Evolutionary conservation across 129 eudicot species (phyloP).

Genomic region (Daucus carota): DH1_v3.0 NC_030386.2:34798501-34799000

Average conservation of each 20-base stretch:
- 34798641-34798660: too few relatives aligned
- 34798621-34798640: not conserved
- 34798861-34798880: constrained; percentile 71
- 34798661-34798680: too few relatives aligned
- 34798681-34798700: too few relatives aligned
- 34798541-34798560: too few relatives aligned
- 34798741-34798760: not conserved
- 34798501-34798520: too few relatives aligned
- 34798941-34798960: constrained; percentile 63
- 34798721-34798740: not conserved
- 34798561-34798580: too few relatives aligned
- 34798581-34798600: not conserved
- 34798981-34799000: constrained; percentile 47
- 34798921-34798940: constrained; percentile 49
- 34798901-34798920: constrained; percentile 61
- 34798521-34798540: too few relatives aligned
- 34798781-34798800: not conserved
- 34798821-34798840: constrained; percentile 22
- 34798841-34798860: constrained; percentile 61
- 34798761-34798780: not conserved
- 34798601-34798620: not conserved
- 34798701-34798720: not conserved
- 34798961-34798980: constrained; percentile 47
- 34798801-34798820: not conserved
- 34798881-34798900: constrained; percentile 63